Evolutionary conservation across 2,329 filamentous ascomycete genomes (phyloP).

Genomic region (Raffaelea albimanens): DNA sequence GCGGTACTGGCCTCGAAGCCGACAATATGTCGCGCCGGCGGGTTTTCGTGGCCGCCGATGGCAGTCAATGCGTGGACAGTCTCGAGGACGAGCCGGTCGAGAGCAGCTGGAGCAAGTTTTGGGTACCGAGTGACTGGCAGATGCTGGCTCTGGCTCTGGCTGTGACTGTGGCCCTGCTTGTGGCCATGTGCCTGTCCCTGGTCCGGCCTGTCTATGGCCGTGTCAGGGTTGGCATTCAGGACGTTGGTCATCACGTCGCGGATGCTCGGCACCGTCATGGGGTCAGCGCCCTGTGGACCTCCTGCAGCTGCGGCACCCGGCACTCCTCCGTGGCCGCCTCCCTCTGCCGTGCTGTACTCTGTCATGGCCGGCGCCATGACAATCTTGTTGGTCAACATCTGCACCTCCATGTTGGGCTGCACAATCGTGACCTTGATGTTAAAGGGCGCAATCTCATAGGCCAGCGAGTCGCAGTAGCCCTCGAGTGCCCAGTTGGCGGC

Average conservation of each 20-base stretch:
- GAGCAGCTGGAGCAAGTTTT: constrained; percentile 55
- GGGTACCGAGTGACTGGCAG: constrained; percentile 68
- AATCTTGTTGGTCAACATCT: constrained; percentile 77
- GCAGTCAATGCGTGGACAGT: constrained; percentile 86
- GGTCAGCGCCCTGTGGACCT: no score
- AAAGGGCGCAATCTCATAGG: constrained; percentile 94
- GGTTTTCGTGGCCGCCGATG: constrained; percentile 93
- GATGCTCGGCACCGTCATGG: constrained; percentile 64
- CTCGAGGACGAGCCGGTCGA: constrained; percentile 70
- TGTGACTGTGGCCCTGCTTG: constrained; percentile 26
- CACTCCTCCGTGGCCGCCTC: neutral
- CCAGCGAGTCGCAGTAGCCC: constrained; percentile 89
- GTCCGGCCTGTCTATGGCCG: constrained; percentile 29
- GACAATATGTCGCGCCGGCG: constrained; percentile 87
- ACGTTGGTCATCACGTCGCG: constrained; percentile 75
- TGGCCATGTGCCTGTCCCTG: no score
- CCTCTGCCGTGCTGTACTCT: constrained; percentile 21
- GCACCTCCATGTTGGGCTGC: constrained; percentile 89
- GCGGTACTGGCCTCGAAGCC: constrained; percentile 78
- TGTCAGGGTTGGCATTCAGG: constrained; percentile 65
- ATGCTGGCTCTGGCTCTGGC: constrained; percentile 62
- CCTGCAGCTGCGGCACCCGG: neutral
- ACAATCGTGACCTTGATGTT: constrained; percentile 95
- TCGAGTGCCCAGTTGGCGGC: constrained; percentile 92
- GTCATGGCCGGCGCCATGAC: constrained; percentile 71